Percentiles rank a stretch among this genome's conserved stretches.
These are phyloP conservation scores for Malassezia sympodialis DNA, from an alignment of 1,284 basidiomycete species.

Conservation along the genomic window DNA sequence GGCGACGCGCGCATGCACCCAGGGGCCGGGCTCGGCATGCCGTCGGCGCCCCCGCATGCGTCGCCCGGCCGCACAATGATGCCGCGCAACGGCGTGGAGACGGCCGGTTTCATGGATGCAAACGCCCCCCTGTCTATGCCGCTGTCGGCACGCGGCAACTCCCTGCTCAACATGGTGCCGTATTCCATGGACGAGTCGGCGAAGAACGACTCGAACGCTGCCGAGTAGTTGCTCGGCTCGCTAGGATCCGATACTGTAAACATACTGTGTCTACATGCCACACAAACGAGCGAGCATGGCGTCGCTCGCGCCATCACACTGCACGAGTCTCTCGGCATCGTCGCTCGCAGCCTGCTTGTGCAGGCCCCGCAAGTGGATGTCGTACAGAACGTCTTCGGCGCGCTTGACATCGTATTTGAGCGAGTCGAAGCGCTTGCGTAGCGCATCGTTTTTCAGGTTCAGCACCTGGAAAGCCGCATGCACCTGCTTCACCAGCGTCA, in stretches of 20 bases:
- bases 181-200: slow-evolving; percentile 10
- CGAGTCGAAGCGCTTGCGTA: slow-evolving; percentile 42
- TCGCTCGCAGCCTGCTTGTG: slow-evolving; percentile 1
- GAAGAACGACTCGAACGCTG: slow-evolving; percentile 3
- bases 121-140: slow-evolving; percentile 11
- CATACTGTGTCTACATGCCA: neutral
- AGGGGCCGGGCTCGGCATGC: slow-evolving; percentile 4
- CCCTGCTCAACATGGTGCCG: slow-evolving; percentile 16
- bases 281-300: neutral
- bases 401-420: slow-evolving; percentile 48
- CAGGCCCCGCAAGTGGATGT: slow-evolving; percentile 34
- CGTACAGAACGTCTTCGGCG: slow-evolving; percentile 45
- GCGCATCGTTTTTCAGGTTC: slow-evolving; percentile 44
- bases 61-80: slow-evolving; percentile 1
- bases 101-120: slow-evolving; percentile 13
- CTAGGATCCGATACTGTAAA: neutral
- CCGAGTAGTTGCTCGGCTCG: slow-evolving; percentile 6
- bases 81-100: slow-evolving; percentile 6
- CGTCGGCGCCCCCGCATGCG: neutral
- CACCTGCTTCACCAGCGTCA: slow-evolving; percentile 38
- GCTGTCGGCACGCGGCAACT: slow-evolving; percentile 1
- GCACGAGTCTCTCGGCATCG: neutral
- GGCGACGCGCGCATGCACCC: slow-evolving; percentile 16
- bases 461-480: slow-evolving; percentile 42
- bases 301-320: neutral